These are phyloP conservation scores for Haplosporangium sp. DNA, from an alignment of 371 early-diverging fungal genomes.

Conservation along the genomic window DNA sequence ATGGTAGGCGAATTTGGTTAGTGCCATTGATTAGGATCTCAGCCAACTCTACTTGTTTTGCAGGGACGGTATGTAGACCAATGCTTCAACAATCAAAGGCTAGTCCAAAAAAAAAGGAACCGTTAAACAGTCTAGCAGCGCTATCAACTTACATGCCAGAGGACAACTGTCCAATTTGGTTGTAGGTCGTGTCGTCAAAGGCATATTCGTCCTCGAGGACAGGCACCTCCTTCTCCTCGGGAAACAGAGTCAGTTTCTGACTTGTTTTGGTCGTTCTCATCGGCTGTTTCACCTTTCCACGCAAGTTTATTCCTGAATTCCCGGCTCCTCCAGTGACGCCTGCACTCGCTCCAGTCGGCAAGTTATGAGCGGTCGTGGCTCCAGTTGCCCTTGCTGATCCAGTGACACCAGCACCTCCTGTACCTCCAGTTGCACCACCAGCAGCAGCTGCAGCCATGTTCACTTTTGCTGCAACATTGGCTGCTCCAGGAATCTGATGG, in stretches of 20 bases:
- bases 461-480: conserved; percentile 27
- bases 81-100: not conserved
- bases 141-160: conserved; percentile 43
- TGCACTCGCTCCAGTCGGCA: conserved; percentile 21
- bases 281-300: conserved; percentile 59
- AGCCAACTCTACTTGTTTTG: conserved; percentile 2
- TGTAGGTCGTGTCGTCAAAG: conserved; percentile 55
- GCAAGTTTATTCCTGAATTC: conserved; percentile 14
- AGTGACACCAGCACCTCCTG: not conserved
- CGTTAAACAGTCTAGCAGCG: not conserved
- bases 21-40: conserved; percentile 13
- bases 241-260: conserved; percentile 93
- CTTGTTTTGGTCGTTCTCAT: conserved; percentile 91
- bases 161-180: conserved; percentile 57
- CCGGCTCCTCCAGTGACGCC: conserved; percentile 9
- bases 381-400: conserved; percentile 14
- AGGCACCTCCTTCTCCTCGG: conserved; percentile 72
- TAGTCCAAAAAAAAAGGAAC: not conserved
- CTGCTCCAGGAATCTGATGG: conserved; percentile 42
- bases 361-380: conserved; percentile 16
- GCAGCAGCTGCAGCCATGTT: conserved; percentile 19
- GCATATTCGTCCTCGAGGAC: conserved; percentile 57
- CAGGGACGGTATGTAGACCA: too few relatives aligned
- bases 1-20: conserved; percentile 1
- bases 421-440: not conserved